phyloP scores from a whole-genome alignment of 768 basidiomycete genomes.

The Multifurca ochricompacta region DNA sequence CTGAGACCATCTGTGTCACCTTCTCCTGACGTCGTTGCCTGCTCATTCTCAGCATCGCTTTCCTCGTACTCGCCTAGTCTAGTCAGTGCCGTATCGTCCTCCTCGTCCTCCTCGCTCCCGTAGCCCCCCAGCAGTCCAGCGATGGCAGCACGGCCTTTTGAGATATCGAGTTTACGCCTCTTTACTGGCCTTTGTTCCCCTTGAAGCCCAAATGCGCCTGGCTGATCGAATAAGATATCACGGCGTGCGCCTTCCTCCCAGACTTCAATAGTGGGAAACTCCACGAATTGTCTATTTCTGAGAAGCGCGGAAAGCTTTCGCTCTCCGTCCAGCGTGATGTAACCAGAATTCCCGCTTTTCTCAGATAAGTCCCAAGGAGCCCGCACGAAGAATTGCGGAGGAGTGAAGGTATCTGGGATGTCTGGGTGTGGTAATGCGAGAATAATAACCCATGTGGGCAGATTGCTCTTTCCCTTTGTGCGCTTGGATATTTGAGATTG shows the following conservation, averaged over 20 bases:
- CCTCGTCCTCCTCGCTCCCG: constrained; percentile 41
- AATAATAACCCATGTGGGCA: constrained; percentile 48
- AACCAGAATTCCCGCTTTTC: constrained; percentile 26
- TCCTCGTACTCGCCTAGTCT: constrained; percentile 39
- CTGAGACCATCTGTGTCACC: constrained; percentile 26
- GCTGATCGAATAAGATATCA: constrained; percentile 50
- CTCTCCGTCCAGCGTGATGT: constrained; percentile 50
- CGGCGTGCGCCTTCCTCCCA: constrained; percentile 56
- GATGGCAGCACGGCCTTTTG: constrained; percentile 48
- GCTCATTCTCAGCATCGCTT: constrained; percentile 30
- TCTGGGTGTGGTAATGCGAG: constrained; percentile 48
- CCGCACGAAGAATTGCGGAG: constrained; percentile 55
- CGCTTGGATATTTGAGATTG: constrained; percentile 40
- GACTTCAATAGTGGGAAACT: constrained; percentile 78
- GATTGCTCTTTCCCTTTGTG: constrained; percentile 34
- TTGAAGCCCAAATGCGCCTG: constrained; percentile 36
- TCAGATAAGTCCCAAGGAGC: constrained; percentile 31
- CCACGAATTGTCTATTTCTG: constrained; percentile 60
- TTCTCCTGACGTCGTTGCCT: constrained; percentile 29
- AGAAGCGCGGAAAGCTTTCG: constrained; percentile 42
- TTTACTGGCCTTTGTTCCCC: constrained; percentile 38
- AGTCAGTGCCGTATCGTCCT: constrained; percentile 25
- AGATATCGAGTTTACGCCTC: constrained; percentile 46
- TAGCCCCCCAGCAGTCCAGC: constrained; percentile 52
- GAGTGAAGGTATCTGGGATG: constrained; percentile 46